phyloP scores from a whole-genome alignment of 805 yeast species.

The Myxozyma neglecta region DNA sequence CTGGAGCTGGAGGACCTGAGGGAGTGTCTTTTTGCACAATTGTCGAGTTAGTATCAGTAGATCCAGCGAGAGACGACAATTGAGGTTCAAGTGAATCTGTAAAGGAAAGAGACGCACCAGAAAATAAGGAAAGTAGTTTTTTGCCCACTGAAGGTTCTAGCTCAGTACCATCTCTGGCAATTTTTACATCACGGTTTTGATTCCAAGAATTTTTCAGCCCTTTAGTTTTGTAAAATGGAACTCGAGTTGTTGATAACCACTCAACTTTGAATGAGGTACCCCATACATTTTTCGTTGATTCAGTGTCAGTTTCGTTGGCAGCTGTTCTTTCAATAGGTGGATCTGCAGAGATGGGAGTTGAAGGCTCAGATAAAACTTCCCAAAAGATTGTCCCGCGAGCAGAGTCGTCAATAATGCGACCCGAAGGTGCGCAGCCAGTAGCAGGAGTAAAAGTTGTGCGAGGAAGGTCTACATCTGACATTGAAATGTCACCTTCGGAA shows the following conservation, averaged over 20 bases:
- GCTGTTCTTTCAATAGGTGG: background rate
- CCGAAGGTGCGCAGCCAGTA: conserved; percentile 36
- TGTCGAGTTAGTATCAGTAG: background rate
- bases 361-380: conserved; percentile 37
- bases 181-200: conserved; percentile 43
- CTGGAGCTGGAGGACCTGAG: background rate
- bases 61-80: background rate
- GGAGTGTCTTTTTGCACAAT: background rate
- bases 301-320: background rate
- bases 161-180: conserved; percentile 49
- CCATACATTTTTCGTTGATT: conserved; percentile 34
- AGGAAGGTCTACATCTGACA: conserved; percentile 17
- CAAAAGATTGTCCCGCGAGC: conserved; percentile 44
- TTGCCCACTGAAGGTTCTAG: conserved; percentile 42
- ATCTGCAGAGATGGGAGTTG: background rate
- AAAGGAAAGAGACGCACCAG: background rate
- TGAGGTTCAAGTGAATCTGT: background rate
- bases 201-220: conserved; percentile 43
- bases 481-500: background rate
- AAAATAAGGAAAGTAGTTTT: conserved; percentile 38
- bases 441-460: conserved; percentile 33
- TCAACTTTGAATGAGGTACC: conserved; percentile 42
- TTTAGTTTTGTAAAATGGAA: conserved; percentile 40
- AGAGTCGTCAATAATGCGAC: conserved; percentile 41
- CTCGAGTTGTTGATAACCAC: conserved; percentile 41